Percentiles rank a stretch among this genome's conserved stretches.
phyloP scores from a whole-genome alignment of 306 rosid species.

The Astragalus glycyphyllos region DNA sequence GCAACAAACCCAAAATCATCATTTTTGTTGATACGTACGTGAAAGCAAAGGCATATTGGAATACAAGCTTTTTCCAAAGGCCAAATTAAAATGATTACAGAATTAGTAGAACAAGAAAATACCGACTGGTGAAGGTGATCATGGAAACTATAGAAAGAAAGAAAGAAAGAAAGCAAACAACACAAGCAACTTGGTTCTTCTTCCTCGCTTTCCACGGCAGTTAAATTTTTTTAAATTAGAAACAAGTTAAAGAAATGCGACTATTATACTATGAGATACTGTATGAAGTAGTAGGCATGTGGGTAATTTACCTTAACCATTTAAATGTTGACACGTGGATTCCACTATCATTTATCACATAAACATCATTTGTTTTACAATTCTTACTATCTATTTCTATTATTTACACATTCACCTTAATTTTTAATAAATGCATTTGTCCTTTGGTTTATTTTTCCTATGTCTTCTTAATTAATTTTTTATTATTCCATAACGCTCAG shows the following conservation, averaged over 20 bases:
- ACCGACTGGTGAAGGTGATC: constrained; percentile 31
- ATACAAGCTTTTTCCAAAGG: constrained; percentile 37
- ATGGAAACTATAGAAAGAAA: constrained; percentile 16
- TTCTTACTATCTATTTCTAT: no score
- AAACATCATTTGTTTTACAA: no score
- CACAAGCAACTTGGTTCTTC: constrained; percentile 36
- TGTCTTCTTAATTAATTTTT: no score
- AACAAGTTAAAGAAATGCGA: constrained; percentile 1
- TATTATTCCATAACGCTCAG: no score
- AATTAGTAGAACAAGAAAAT: constrained; percentile 4
- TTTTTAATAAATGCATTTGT: no score
- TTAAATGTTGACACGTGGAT: no score
- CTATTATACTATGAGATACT: constrained; percentile 42
- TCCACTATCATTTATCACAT: no score
- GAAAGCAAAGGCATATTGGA: not conserved
- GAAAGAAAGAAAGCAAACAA: constrained; percentile 28
- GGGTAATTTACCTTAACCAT: no score
- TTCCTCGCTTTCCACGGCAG: constrained; percentile 49
- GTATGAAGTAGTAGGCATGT: no score
- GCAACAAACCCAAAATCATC: constrained; percentile 27
- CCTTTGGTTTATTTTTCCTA: no score
- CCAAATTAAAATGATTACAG: constrained; percentile 22
- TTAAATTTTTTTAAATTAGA: constrained; percentile 39
- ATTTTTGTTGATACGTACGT: constrained; percentile 26
- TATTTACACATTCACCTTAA: no score